Base-by-base conservation (phyloP, 139 green algal genomes). In the Picochlorum sp. region DNA sequence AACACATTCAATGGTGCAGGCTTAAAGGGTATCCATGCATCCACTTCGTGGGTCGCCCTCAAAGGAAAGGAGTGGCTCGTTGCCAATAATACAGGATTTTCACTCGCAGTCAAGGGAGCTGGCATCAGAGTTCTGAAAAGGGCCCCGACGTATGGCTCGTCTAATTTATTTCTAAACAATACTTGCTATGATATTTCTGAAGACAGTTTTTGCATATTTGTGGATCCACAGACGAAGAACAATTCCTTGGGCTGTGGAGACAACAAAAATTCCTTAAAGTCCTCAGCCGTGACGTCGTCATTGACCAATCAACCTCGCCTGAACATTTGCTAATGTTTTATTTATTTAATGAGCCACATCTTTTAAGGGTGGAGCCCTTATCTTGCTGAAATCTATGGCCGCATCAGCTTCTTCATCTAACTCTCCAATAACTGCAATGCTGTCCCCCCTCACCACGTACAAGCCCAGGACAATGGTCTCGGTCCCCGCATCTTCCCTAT, bases 371-470 rank as follows among this genome's bases (percentile, higher is more conserved):
- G 82, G 31, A 18, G 91, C 91, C 18, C 69, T 68, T 14, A 95
- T 66, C 6, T 60, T 44, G n/a, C 51, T 69, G 8, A 94, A 75
- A 63, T 96, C 83, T 23, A 91, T 37, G 2, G 76, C 47, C 0
- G 77, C 66, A 44, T 98, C 88, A 15, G 80, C 44, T 15, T 96
- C 92, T 34, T 95, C 88, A 62, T 98, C 92, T 24, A 97, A 55
- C 71, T 97, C 89, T 0, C 92, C 92, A 21, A 98, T 84, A 8
- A 98, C 78, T 20, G 92, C 91, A 30, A 98, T 82, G 62, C 96
- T 98, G 72, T 98, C 93, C 2, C 93, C 93, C 3, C 93, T 78
- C 20, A 98, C 81, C 5, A 98, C 72, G 66, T 97, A 94, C 44
- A 96, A 70, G 13, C 78, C 90, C 14, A 98, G 77, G 13, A 81